These are phyloP conservation scores for Juglanconis oblonga DNA, from an alignment of 2,329 filamentous ascomycete genomes.

Conservation along the genomic window DNA sequence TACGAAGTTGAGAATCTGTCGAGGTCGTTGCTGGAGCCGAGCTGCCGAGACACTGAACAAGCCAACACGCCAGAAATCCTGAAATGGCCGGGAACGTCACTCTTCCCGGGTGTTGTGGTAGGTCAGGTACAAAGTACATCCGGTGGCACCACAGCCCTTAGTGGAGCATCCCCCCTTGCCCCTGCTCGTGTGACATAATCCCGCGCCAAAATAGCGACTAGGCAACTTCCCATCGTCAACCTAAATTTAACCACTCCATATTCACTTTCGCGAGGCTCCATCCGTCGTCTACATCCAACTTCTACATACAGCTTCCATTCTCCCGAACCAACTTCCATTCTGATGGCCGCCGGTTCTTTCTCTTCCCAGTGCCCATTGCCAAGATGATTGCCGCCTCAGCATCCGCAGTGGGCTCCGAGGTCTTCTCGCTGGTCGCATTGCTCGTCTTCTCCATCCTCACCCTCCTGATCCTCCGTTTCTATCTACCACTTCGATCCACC, in stretches of 20 bases:
- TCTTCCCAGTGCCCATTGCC: constrained; percentile 4
- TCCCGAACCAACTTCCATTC: neutral
- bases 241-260: neutral
- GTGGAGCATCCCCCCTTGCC: no score
- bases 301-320: neutral
- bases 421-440: constrained; percentile 73
- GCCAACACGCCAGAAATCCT: no score
- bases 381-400: constrained; percentile 19
- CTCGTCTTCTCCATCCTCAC: constrained; percentile 72
- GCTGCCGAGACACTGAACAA: no score
- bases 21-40: no score
- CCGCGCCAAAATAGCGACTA: constrained; percentile 5
- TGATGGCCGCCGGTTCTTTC: constrained; percentile 11
- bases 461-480: constrained; percentile 82
- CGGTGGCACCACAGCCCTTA: no score
- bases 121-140: no score
- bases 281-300: neutral
- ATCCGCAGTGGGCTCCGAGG: constrained; percentile 71
- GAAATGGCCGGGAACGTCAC: no score
- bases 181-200: constrained; percentile 11
- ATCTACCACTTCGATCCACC: constrained; percentile 84
- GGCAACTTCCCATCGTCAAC: neutral
- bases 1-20: no score
- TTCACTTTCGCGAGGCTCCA: neutral
- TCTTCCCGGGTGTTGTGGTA: no score